These are phyloP conservation scores for Closterium sp. DNA, from an alignment of 139 green algal species.

Conservation along the genomic window DNA sequence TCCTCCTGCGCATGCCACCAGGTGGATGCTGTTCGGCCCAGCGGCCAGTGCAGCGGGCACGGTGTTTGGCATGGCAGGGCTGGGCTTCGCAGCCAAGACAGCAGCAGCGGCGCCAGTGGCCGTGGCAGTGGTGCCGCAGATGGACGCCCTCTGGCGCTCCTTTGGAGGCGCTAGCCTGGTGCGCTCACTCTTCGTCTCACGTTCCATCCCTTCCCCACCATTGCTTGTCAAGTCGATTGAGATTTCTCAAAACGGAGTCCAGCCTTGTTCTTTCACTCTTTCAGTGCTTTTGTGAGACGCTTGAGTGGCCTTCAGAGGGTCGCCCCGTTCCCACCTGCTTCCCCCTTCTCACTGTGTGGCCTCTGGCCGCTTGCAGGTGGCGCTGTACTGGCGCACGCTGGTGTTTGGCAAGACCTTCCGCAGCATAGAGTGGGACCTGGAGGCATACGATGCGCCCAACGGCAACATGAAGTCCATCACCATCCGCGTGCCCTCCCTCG, in stretches of 20 bases:
- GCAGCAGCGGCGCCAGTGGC: neutral
- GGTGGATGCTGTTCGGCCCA: neutral
- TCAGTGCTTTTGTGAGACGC: neutral
- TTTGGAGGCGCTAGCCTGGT: slow-evolving; percentile 31
- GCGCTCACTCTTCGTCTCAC: neutral
- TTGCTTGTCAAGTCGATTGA: neutral
- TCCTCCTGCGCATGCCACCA: neutral
- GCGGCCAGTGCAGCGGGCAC: slow-evolving; percentile 6
- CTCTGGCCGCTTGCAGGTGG: slow-evolving; percentile 3
- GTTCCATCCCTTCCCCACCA: neutral
- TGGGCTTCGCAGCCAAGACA: slow-evolving; percentile 25
- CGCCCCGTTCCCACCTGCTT: neutral
- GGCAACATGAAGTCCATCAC: slow-evolving; percentile 33
- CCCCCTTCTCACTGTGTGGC: neutral
- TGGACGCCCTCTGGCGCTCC: slow-evolving; percentile 28
- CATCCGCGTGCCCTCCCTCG: slow-evolving; percentile 19
- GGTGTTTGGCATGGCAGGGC: slow-evolving; percentile 1
- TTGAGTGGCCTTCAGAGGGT: neutral
- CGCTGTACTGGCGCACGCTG: slow-evolving; percentile 28
- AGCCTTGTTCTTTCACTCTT: no score
- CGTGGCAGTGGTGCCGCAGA: slow-evolving; percentile 14
- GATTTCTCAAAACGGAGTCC: no score
- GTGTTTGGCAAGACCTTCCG: slow-evolving; percentile 35
- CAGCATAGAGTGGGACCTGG: slow-evolving; percentile 22
- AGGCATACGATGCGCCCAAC: slow-evolving; percentile 1